Percentiles rank a stretch among this genome's conserved stretches.
These are phyloP conservation scores for Gynostemma pentaphyllum DNA, from an alignment of 306 rosid genomes.

Conservation along the genomic window DNA sequence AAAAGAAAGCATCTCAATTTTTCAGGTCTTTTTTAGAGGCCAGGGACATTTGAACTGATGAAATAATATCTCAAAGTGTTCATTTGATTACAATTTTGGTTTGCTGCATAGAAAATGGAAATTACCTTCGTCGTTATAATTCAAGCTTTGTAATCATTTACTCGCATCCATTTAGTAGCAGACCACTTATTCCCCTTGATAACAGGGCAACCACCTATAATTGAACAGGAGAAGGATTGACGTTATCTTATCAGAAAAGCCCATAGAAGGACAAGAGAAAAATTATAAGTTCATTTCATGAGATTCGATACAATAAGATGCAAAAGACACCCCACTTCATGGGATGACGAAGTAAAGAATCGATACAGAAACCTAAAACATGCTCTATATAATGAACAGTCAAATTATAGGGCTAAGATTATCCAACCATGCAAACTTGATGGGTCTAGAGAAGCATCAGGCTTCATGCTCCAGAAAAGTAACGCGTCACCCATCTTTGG, in stretches of 20 bases:
- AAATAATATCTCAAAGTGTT: background rate
- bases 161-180: slow-evolving; percentile 87
- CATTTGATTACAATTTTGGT: background rate
- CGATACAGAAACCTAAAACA: background rate
- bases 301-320: too few relatives aligned
- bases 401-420: background rate
- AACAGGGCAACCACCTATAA: slow-evolving; percentile 96
- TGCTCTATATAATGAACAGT: background rate
- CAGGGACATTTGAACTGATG: background rate
- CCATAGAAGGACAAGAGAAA: too few relatives aligned
- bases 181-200: slow-evolving; percentile 98
- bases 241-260: background rate
- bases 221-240: slow-evolving; percentile 7
- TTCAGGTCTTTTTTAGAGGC: background rate
- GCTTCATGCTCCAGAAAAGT: slow-evolving; percentile 99
- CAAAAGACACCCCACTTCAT: background rate
- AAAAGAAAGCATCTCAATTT: background rate
- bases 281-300: too few relatives aligned
- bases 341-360: background rate
- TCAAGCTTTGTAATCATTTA: slow-evolving; percentile 62
- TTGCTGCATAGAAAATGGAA: background rate
- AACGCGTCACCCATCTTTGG: slow-evolving; percentile 95
- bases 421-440: slow-evolving; percentile 92
- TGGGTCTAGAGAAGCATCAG: slow-evolving; percentile 80
- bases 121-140: slow-evolving; percentile 6